Evolutionary conservation across 192 early-diverging fungal species (phyloP).

Genomic region (Coemansia reversa): DNA sequence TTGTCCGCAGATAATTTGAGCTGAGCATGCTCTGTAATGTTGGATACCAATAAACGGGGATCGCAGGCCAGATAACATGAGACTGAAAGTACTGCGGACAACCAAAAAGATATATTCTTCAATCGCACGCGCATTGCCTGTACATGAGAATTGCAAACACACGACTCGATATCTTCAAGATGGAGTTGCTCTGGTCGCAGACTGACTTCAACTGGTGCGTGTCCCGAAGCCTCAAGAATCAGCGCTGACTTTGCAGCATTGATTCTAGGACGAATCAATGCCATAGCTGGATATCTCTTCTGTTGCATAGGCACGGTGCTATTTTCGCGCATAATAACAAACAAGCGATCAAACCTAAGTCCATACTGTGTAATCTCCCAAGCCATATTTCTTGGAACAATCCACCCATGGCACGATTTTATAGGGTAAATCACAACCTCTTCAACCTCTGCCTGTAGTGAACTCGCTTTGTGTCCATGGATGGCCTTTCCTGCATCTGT

Average conservation of each 20-base stretch:
- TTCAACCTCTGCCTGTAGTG: constrained; percentile 24
- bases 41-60: constrained; percentile 21
- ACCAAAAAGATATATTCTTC: constrained; percentile 42
- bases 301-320: constrained; percentile 60
- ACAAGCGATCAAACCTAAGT: constrained; percentile 37
- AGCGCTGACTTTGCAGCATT: constrained; percentile 41
- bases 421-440: constrained; percentile 64
- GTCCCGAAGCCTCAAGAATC: constrained; percentile 48
- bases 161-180: constrained; percentile 30
- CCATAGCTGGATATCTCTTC: constrained; percentile 65
- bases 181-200: constrained; percentile 20
- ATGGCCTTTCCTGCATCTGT: neutral
- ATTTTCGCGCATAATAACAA: constrained; percentile 51
- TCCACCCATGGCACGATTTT: constrained; percentile 74
- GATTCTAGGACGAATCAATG: constrained; percentile 59
- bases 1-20: neutral
- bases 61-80: constrained; percentile 53
- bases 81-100: constrained; percentile 52
- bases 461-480: neutral
- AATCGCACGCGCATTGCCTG: constrained; percentile 27
- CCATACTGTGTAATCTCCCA: constrained; percentile 45
- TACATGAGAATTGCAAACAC: constrained; percentile 28
- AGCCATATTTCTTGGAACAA: constrained; percentile 17
- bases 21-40: neutral
- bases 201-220: constrained; percentile 28